Evolutionary conservation across 306 rosid species (phyloP), one percentile per base, ranked within the genome.

Genomic region (Biancaea sappan): DNA sequence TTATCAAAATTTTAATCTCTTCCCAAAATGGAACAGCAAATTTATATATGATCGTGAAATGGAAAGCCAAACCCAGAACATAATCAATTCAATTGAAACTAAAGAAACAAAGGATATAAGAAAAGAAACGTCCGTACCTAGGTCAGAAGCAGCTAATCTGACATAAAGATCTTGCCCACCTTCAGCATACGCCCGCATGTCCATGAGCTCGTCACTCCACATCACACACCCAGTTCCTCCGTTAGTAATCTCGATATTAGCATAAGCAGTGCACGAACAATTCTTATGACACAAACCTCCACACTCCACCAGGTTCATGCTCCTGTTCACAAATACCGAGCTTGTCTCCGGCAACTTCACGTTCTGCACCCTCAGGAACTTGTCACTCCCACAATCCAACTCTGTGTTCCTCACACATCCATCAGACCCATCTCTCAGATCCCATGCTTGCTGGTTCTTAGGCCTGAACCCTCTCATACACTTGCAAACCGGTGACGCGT

Each of bases 201-300:
- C 97, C 4, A 77, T 1, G 2, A 92, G 85, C 1, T 84, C 83
- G 4, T 73, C 87, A 11, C 6, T 15, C 97, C 97, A 92, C 46
- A 71, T 81, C 0, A 88, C 96, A 60, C 97, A 92, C 0, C 97
- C 97, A n/a, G 13, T 54, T 7, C 93, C 93, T 9, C 91, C 91
- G n/a, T 72, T 72, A 0, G 19, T 22, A 2, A 89, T 63, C 52
- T 85, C 79, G 1, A 85, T 59, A 15, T 79, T 80, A 0, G 90
- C 85, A 80, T 75, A 91, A 51, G 82, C 97, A 40, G 73, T 86
- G 34, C 97, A 92, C 0, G 87, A 84, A 73, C 97, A 92, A 65
- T 89, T 83, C 84, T 52, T 52, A 6, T 16, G 11, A 26, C 97
- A 92, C 74, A 77, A 41, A 0, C 68, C 80, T 22, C 53, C 53